Base-by-base conservation (phyloP, 2,329 filamentous ascomycete genomes). In the Ceratocystis eucalypticola region DNA sequence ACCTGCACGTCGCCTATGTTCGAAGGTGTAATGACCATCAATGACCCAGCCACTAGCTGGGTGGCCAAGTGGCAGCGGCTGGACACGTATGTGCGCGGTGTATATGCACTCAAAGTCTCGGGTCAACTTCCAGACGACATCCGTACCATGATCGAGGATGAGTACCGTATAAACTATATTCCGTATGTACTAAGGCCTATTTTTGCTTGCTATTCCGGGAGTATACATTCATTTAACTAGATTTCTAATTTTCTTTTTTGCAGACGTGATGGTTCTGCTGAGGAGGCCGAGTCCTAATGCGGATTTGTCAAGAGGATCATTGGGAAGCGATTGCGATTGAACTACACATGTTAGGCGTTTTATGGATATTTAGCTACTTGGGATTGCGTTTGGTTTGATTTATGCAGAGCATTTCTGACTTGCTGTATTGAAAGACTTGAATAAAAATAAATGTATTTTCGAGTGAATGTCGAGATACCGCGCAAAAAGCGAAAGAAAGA, bases 1-100 rank as follows among this genome's bases (percentile, higher is more conserved):
- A 90, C 91, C 78, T 96, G 92, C 82, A 99, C 94, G 22, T 96
- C 91, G 15, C 89, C 93, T 73, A 92, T 97, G 70, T 99, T 94
- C 74, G 94, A 99, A 76, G 94, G 94, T 61, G 78, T 96, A 70
- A 90, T 97, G 74, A 85, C 89, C 50, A 82, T 97, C 46, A 85
- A 87, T 61, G 87, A 96, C 74, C 92, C 92, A n/a, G 78, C 79
- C 55, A 84, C 81, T 71, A 95, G 89, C 72, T 99, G 94, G 94
- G 90, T 97, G 62, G 92, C 93, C n/a, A 89, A 90, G 74, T 97
- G 92, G 88, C 91, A 97, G 80, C 84, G 94, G 7, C 78, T 99
- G 68, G 90, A 96, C 74, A 85, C 84, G 66, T 97, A 96, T 75
- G 88, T 94, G 64, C 84, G 85, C 17, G 94, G 94, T 65, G 86